Percentiles rank a stretch among this genome's conserved stretches.
Evolutionary conservation across 108 stramenopile species (phyloP).

Genomic region (Fragilaria crotonensis): DNA sequence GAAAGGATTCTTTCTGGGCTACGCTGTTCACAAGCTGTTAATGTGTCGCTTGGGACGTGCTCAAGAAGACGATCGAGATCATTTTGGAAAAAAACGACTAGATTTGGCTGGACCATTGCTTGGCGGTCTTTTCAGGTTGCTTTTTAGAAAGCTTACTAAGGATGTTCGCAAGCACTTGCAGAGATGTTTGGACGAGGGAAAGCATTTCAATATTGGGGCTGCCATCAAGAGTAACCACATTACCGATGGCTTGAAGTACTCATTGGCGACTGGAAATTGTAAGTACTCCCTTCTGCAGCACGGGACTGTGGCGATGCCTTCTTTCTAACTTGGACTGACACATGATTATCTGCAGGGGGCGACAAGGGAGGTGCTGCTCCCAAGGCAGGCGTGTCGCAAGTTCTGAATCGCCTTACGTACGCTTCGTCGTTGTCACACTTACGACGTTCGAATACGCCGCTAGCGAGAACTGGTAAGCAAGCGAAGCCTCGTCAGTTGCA

Average conservation of each 20-base stretch:
- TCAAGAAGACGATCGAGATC: constrained; percentile 98
- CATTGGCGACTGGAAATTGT: constrained; percentile 99
- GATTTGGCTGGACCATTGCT: constrained; percentile 98
- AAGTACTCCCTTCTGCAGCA: constrained; percentile 19
- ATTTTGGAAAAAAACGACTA: constrained; percentile 99
- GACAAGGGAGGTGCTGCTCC: constrained; percentile 79
- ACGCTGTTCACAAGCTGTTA: constrained; percentile 96
- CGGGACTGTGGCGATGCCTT: background rate
- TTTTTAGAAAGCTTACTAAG: constrained; percentile 93
- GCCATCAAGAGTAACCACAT: constrained; percentile 96
- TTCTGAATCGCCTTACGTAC: constrained; percentile 96
- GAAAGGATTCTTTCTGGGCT: constrained; percentile 99
- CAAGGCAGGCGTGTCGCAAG: constrained; percentile 98
- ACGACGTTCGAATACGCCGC: constrained; percentile 95
- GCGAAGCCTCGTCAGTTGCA: constrained; percentile 98
- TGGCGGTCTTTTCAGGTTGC: constrained; percentile 90
- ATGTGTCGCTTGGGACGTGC: constrained; percentile 90
- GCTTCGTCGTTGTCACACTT: constrained; percentile 97
- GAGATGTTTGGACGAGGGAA: constrained; percentile 93
- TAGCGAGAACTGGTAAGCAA: constrained; percentile 97
- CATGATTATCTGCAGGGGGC: constrained; percentile 55
- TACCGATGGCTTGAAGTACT: constrained; percentile 94
- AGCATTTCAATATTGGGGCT: constrained; percentile 90
- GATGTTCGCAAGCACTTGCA: constrained; percentile 91
- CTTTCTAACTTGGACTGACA: background rate